Conservation (phyloP, 208 protist species). For the Entamoeba histolytica region DNA sequence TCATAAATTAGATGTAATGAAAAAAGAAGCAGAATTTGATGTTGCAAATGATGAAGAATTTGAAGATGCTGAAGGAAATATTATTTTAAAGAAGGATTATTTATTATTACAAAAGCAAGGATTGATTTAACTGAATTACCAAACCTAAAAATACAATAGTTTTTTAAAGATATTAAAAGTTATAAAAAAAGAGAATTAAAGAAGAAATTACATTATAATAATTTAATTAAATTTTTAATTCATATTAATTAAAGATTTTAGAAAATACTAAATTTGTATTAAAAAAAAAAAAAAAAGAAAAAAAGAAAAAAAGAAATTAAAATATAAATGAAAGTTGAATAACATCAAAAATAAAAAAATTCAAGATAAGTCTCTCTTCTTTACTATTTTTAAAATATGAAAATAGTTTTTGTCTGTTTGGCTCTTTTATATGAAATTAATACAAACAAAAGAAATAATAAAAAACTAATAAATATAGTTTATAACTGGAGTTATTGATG, state of each 20-base stretch:
- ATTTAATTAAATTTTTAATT: neutral
- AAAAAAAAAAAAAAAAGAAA: neutral
- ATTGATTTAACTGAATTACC: neutral
- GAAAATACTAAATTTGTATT: neutral
- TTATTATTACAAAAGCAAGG: neutral
- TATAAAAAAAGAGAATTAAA: neutral
- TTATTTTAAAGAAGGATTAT: neutral
- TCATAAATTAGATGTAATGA: neutral
- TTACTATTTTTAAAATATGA: too few species aligned
- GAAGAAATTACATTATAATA: neutral
- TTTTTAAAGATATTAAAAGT: neutral
- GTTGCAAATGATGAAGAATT: neutral
- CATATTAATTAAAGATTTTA: neutral
- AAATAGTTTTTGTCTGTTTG: too few species aligned
- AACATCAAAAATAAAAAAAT: too few species aligned
- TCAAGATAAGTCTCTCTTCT: too few species aligned
- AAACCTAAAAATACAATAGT: neutral
- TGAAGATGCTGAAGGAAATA: conserved; percentile 1
- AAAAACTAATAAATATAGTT: too few species aligned
- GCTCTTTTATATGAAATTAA: too few species aligned
- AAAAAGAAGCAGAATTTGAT: neutral
- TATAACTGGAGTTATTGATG: too few species aligned
- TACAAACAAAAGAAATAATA: too few species aligned
- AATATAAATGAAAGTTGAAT: too few species aligned
- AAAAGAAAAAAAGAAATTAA: neutral